Evolutionary conservation across 2,329 filamentous ascomycete genomes (phyloP), one percentile per base, ranked within the genome.

Genomic region (Epichloe brachyelytri): DNA sequence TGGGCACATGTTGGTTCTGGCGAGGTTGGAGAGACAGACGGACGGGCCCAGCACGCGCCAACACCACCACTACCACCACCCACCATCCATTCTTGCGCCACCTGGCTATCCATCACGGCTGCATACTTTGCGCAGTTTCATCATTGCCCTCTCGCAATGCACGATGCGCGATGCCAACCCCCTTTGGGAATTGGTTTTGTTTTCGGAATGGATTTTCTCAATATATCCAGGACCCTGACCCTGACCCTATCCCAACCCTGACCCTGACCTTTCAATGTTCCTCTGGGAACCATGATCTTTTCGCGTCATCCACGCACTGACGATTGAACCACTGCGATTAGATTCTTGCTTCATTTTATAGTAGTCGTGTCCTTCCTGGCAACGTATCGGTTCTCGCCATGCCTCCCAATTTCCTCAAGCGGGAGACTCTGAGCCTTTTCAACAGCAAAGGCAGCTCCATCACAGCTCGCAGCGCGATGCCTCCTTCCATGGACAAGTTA

Each of bases 341-440:
- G 52, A 52, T 40, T 43, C 44, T 49, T 38, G 53, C 40, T 52
- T 57, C 49, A 55, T 53, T 57, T 47, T 33, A 53, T 50, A 50
- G 40, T 14, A 30, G 36, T 26, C 41, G n/a, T 20, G 36, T 48
- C 43, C 41, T 49, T 48, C 43, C 44, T 49, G 48, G 10, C 33
- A 44, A 38, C 40, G 37, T 22, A 26, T 43, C 3, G 15, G 17
- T 17, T n/a, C 38, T 48, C 40, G 36, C 46, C 41, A 54, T 56
- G 54, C 45, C 55, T 54, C 55, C 55, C 41, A 45, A 17, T 48
- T 49, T 47, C 14, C 33, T 46, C 15, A 49, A 38, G 33, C 43
- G 33, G 7, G 17, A 48, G 17, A 30, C 39, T n/a, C 19, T 43
- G 46, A 49, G 47, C 8, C 30, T 22, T 17, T 48, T 51, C 38